Conservation (phyloP, 208 protist genomes). For the Trypanosoma platydactyli region DNA sequence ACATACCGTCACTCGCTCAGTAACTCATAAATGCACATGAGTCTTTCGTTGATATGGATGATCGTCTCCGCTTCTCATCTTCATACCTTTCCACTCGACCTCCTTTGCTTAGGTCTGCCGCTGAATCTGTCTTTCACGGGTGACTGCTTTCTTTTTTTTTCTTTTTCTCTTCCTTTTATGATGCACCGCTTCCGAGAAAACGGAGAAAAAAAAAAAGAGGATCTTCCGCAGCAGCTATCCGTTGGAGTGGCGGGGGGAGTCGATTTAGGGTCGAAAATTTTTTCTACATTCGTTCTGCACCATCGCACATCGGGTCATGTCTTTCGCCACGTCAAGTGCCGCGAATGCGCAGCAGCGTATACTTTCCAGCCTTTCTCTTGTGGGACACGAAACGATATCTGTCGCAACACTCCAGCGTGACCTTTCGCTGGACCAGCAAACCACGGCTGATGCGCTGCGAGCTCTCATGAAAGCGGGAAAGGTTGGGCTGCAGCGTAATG, state of each 20-base stretch:
- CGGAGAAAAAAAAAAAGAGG: not conserved
- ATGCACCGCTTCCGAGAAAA: not conserved
- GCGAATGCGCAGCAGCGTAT: conserved; percentile 43
- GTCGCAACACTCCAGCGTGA: conserved; percentile 52
- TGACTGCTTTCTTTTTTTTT: conserved; percentile 11
- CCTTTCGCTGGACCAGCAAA: conserved; percentile 32
- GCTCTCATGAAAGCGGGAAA: conserved; percentile 53
- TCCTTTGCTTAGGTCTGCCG: no score
- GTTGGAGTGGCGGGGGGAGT: not conserved
- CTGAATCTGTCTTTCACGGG: no score
- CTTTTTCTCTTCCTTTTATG: not conserved
- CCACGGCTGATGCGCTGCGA: conserved; percentile 47
- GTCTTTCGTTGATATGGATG: no score
- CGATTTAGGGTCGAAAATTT: not conserved
- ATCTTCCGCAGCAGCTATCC: not conserved
- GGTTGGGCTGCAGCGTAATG: conserved; percentile 48
- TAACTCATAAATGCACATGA: no score
- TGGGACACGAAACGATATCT: conserved; percentile 43
- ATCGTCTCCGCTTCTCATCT: no score
- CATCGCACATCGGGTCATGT: not conserved
- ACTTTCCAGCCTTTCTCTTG: conserved; percentile 34
- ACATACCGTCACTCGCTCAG: no score
- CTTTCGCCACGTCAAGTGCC: conserved; percentile 1
- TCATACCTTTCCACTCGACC: no score
- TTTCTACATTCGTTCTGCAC: not conserved